Evolutionary conservation across 805 yeast species (phyloP).

Genomic region (Clavispora santaluciae): DNA sequence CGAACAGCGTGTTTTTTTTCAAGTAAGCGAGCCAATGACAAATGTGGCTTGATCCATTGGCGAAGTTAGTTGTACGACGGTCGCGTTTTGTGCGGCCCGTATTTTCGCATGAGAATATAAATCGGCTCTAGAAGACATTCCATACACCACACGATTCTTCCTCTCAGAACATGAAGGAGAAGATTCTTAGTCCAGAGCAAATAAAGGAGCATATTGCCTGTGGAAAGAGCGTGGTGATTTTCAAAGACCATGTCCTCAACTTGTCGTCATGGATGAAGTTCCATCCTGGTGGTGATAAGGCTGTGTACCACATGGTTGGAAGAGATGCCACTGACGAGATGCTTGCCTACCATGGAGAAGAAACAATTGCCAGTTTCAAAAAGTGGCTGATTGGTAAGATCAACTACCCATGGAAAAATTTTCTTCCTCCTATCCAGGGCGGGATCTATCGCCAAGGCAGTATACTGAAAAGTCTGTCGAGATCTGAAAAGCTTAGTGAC

Average conservation of each 20-base stretch:
- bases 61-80: too few species aligned
- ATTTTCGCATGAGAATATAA: neutral
- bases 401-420: constrained; percentile 62
- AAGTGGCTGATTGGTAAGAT: constrained; percentile 64
- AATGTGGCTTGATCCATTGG: neutral
- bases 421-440: constrained; percentile 88
- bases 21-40: neutral
- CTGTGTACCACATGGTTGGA: constrained; percentile 80
- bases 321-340: constrained; percentile 89
- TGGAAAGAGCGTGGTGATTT: constrained; percentile 70
- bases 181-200: constrained; percentile 24
- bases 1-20: too few species aligned
- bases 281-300: constrained; percentile 90
- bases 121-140: neutral
- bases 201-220: constrained; percentile 56
- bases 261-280: constrained; percentile 63
- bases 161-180: constrained; percentile 3
- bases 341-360: constrained; percentile 72
- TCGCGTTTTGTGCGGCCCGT: too few species aligned
- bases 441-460: constrained; percentile 34
- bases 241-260: constrained; percentile 53
- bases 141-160: neutral
- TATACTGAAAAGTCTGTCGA: neutral
- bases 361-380: constrained; percentile 47
- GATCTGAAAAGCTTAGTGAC: constrained; percentile 2